phyloP scores from a whole-genome alignment of 495 filamentous ascomycete genomes.

The Podospora anserina region DNA sequence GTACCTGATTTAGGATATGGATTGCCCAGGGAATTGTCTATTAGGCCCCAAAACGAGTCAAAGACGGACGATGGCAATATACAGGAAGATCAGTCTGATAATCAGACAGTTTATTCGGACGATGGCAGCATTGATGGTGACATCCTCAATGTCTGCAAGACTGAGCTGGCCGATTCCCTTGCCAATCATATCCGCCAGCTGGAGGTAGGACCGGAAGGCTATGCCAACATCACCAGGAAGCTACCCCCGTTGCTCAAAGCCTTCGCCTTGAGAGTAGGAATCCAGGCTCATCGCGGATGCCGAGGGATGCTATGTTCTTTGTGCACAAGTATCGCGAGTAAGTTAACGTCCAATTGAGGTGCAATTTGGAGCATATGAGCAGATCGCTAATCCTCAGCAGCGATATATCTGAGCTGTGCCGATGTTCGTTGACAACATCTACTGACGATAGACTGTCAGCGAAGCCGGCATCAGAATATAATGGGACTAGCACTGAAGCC shows the following conservation, averaged over 20 bases:
- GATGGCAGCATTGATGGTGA: background rate
- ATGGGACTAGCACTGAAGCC: no score
- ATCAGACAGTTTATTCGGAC: background rate
- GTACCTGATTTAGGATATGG: no score
- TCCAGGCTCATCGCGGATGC: no score
- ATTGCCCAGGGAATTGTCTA: no score
- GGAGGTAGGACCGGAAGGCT: no score
- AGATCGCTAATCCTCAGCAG: background rate
- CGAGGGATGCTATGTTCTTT: background rate
- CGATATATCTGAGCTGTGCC: background rate
- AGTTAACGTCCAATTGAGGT: background rate
- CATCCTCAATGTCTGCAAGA: background rate
- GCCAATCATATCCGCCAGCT: background rate
- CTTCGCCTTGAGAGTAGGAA: background rate
- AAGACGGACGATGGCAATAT: background rate
- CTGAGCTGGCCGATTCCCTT: background rate
- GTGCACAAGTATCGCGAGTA: background rate
- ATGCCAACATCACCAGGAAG: background rate
- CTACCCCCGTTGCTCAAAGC: background rate
- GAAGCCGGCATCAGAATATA: no score
- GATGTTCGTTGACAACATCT: no score
- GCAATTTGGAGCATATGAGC: no score
- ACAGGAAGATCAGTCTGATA: background rate
- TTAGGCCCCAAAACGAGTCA: background rate
- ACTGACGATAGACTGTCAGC: no score